phyloP scores from a whole-genome alignment of 371 early-diverging fungal genomes.

The Basidiobolus meristosporus region DNA sequence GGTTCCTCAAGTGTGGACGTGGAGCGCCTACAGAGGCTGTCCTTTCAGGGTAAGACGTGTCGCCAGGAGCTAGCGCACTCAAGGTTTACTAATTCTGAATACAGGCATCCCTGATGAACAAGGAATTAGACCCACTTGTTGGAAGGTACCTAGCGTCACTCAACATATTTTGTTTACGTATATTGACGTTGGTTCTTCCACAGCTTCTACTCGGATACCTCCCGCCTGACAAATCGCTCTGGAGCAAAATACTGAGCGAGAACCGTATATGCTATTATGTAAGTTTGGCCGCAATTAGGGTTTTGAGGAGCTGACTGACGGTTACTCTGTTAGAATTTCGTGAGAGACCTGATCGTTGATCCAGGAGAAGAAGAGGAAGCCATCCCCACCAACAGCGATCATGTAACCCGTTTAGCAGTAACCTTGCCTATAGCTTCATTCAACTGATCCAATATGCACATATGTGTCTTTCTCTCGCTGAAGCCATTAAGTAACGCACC shows the following conservation, averaged over 20 bases:
- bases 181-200: not conserved
- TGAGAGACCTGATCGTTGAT: slow-evolving; percentile 27
- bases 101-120: slow-evolving; percentile 56
- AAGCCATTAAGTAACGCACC: slow-evolving; percentile 19
- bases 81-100: not conserved
- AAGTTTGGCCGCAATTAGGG: slow-evolving; percentile 5
- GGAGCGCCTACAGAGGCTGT: no score
- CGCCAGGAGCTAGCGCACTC: no score
- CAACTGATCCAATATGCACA: not conserved
- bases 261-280: slow-evolving; percentile 44
- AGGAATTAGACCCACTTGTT: slow-evolving; percentile 38
- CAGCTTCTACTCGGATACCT: slow-evolving; percentile 44
- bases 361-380: slow-evolving; percentile 13
- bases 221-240: slow-evolving; percentile 49
- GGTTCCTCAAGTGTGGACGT: no score
- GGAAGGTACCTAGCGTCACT: slow-evolving; percentile 25
- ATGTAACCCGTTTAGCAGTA: not conserved
- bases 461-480: not conserved
- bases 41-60: no score
- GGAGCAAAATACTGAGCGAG: slow-evolving; percentile 24
- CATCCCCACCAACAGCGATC: slow-evolving; percentile 1
- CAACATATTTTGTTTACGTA: not conserved
- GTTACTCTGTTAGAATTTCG: slow-evolving; percentile 17
- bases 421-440: not conserved
- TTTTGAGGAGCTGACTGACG: not conserved